These are phyloP conservation scores for Coniochaeta sp. DNA, from an alignment of 2,329 filamentous ascomycete species.

Conservation along the genomic window DNA sequence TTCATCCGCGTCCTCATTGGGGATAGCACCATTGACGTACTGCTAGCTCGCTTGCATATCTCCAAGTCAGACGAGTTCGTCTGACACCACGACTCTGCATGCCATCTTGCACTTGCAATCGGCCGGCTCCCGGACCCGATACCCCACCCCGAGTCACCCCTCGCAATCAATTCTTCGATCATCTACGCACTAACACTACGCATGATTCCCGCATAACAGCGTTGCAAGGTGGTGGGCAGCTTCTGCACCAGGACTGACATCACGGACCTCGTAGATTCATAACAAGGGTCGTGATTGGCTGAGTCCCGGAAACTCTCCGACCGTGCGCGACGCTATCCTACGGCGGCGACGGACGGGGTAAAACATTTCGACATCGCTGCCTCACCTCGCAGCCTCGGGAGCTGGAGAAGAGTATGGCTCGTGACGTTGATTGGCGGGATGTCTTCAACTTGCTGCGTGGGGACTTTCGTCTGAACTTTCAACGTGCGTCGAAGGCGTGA, in stretches of 20 bases:
- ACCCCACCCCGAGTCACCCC: background rate
- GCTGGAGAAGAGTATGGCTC: background rate
- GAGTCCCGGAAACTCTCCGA: background rate
- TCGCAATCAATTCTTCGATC: background rate
- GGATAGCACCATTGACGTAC: background rate
- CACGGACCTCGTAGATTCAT: background rate
- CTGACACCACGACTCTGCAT: background rate
- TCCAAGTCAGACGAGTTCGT: background rate
- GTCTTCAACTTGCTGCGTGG: background rate
- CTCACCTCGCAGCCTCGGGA: background rate
- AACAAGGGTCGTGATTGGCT: background rate
- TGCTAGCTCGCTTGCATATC: background rate
- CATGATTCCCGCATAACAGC: background rate
- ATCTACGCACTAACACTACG: background rate
- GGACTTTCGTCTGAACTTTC: background rate
- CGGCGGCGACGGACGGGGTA: background rate
- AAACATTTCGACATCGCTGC: background rate
- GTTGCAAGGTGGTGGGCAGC: background rate
- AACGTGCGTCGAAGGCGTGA: background rate
- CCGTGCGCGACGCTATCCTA: constrained; percentile 1
- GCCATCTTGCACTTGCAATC: background rate
- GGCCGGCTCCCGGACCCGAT: background rate
- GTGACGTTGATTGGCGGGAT: background rate
- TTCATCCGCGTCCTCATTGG: background rate
- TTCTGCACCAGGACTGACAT: background rate